phyloP scores from a whole-genome alignment of 805 yeast species.

The Candida qinlingensis region DNA sequence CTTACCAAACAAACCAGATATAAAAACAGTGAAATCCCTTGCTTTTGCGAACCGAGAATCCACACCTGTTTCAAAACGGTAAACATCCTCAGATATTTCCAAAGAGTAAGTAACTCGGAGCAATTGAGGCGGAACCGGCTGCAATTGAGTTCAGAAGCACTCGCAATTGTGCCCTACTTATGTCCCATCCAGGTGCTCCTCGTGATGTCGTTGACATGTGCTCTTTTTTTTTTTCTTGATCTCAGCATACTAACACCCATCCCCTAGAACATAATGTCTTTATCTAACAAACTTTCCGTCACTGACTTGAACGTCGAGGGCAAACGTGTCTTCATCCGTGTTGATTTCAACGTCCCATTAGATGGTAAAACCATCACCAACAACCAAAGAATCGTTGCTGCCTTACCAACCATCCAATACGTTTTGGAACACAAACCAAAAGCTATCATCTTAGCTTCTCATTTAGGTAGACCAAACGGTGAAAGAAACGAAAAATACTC shows the following conservation, averaged over 20 bases:
- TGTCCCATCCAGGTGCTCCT: neutral
- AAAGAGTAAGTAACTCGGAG: neutral
- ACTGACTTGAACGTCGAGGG: constrained; percentile 80
- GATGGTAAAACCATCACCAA: constrained; percentile 97
- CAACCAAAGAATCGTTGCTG: constrained; percentile 99
- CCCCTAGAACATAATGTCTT: constrained; percentile 56
- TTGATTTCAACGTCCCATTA: constrained; percentile 91
- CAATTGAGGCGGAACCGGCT: neutral
- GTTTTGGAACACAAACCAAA: constrained; percentile 89
- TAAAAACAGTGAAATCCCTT: neutral
- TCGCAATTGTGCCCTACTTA: neutral
- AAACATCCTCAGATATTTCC: neutral
- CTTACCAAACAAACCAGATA: neutral
- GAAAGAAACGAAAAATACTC: constrained; percentile 82
- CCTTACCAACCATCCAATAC: constrained; percentile 96
- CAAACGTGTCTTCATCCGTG: constrained; percentile 98
- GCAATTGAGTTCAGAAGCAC: neutral
- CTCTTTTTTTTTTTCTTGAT: neutral
- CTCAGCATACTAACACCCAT: neutral
- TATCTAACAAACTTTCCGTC: constrained; percentile 89
- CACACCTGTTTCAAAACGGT: no score
- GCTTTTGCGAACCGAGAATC: neutral
- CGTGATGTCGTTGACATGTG: neutral
- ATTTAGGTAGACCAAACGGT: constrained; percentile 99
- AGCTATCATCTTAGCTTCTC: constrained; percentile 90